Base-by-base conservation (phyloP, 1,284 basidiomycete species). In the Coniferiporia sulphurascens region DNA sequence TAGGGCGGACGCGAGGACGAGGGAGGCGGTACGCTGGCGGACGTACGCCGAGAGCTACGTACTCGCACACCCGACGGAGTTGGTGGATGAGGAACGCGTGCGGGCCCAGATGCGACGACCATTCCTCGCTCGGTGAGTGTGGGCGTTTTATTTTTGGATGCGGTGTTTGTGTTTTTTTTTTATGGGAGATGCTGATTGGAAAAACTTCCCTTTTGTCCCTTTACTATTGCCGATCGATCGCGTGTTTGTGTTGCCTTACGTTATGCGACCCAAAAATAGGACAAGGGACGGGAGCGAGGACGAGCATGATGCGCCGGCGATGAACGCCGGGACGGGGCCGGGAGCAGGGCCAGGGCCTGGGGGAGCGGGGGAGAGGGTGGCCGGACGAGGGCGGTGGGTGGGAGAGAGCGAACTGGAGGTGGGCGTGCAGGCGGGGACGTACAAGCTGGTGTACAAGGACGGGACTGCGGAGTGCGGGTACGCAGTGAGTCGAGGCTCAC, bases 11-110 rank as follows among this genome's bases (percentile, higher is more conserved):
- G 76, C 74, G 46, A 72, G 74, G 36, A 65, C 72, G 27, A 41
- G 38, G 15, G 38, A 41, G 7, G 62, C 72, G 13, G 76, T 75
- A 65, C 82, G 90, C 59, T 95, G 94, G 93, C 78, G 87, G 62
- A 88, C 90, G 67, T 98, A 98, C 72, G 82, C 95, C 64, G 88
- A 90, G 64, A 89, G 87, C 61, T 99, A 89, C 73, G 87, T 89
- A 59, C 79, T 92, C 73, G 78, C 75, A 46, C 76, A 86, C 62
- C 81, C 83, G 8, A 90, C 87, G 5, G 89, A 91, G 67, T 89
- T 88, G 85, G 56, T 81, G 55, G 67, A 79, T 77, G 19, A 72
- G 68, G 70, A 72, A 36, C 49, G 52, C 15, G 71, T 79, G 62
- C 70, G 78, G 72, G 70, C 78, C 71, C 69, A 74, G 66, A 67